Conservation (phyloP, 176 grass and related monocot genomes). For the Tillandsia leiboldiana region DNA sequence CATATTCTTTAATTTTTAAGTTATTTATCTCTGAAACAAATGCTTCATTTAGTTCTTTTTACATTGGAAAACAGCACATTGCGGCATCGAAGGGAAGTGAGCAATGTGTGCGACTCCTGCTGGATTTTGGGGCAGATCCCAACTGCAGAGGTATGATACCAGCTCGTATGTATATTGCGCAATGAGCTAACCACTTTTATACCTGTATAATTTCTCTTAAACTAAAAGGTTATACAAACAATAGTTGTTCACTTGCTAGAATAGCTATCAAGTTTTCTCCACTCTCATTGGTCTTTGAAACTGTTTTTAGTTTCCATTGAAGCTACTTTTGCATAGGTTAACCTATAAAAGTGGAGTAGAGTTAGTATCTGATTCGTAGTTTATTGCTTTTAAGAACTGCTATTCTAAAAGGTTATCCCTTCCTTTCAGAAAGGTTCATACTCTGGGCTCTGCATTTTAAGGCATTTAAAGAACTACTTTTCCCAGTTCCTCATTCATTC, state of each 20-base stretch:
- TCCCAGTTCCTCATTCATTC: too few species aligned
- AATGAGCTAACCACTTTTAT: neutral
- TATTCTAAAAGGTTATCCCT: too few species aligned
- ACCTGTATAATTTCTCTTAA: neutral
- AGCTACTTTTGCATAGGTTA: neutral
- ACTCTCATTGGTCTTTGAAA: neutral
- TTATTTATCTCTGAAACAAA: constrained; percentile 11
- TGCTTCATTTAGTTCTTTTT: constrained; percentile 7
- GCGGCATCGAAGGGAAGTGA: constrained; percentile 77
- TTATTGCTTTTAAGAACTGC: too few species aligned
- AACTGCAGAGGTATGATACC: constrained; percentile 60
- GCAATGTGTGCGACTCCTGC: constrained; percentile 52
- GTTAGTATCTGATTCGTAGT: too few species aligned
- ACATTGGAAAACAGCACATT: constrained; percentile 61
- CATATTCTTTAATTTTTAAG: neutral
- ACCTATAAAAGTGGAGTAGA: too few species aligned
- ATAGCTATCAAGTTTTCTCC: neutral
- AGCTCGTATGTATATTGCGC: neutral
- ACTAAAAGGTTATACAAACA: neutral
- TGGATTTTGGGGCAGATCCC: constrained; percentile 72
- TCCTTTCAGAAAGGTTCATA: too few species aligned
- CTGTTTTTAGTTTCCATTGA: neutral
- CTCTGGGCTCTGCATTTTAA: too few species aligned
- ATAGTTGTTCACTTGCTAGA: neutral
- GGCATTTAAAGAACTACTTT: too few species aligned